These are phyloP conservation scores for Penicillium flavigenum DNA, from an alignment of 495 filamentous ascomycete species.

Conservation along the genomic window DNA sequence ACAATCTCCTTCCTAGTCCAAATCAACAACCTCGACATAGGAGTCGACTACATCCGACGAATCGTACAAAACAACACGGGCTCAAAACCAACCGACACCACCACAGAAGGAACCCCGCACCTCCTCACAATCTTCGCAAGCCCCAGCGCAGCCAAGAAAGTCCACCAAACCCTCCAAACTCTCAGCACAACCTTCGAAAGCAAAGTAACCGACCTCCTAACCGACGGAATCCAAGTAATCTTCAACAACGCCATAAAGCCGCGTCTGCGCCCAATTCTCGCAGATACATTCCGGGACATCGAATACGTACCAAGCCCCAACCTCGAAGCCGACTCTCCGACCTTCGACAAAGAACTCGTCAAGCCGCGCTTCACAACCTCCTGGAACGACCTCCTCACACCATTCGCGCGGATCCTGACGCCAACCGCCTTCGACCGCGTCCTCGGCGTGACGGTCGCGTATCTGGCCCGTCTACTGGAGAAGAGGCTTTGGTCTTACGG, in stretches of 20 bases:
- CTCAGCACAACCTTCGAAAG: conserved; percentile 68
- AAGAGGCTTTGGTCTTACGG: conserved; percentile 87
- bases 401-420: conserved; percentile 83
- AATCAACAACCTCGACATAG: conserved; percentile 91
- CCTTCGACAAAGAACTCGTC: conserved; percentile 55
- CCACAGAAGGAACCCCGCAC: conserved; percentile 23
- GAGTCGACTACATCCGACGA: conserved; percentile 82
- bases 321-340: conserved; percentile 34
- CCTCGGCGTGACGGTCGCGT: conserved; percentile 66
- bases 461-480: conserved; percentile 77
- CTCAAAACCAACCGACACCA: conserved; percentile 27
- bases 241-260: conserved; percentile 88
- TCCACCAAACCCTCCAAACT: conserved; percentile 62
- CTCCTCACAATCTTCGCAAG: conserved; percentile 75
- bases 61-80: conserved; percentile 70
- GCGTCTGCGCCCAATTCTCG: conserved; percentile 78
- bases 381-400: conserved; percentile 82
- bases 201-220: conserved; percentile 78
- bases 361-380: conserved; percentile 70
- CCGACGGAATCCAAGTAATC: conserved; percentile 76
- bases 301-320: conserved; percentile 65
- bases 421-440: conserved; percentile 66
- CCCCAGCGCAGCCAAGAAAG: conserved; percentile 65
- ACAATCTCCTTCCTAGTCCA: conserved; percentile 84
- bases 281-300: conserved; percentile 86